These are phyloP conservation scores for Moringa oleifera DNA, from an alignment of 345 rosid genomes.

Conservation along the genomic window DNA sequence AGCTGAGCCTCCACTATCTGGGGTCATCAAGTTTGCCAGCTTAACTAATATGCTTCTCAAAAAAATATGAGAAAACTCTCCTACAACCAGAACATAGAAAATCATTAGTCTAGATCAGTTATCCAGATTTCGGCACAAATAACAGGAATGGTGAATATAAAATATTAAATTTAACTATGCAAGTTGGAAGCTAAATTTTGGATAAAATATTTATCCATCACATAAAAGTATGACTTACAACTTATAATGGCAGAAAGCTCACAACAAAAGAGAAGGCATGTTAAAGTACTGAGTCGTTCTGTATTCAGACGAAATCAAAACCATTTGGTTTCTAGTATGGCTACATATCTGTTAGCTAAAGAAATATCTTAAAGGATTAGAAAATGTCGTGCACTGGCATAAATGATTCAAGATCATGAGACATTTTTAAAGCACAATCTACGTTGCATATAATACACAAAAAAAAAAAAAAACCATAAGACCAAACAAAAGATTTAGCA, in stretches of 20 bases:
- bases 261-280: too few species aligned
- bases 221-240: too few species aligned
- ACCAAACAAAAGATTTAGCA: neutral
- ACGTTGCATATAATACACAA: neutral
- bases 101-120: too few species aligned
- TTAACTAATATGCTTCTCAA: conserved; percentile 52
- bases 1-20: conserved; percentile 28
- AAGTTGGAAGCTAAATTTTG: neutral
- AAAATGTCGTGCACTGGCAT: neutral
- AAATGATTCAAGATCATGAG: too few species aligned
- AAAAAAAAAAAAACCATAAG: neutral
- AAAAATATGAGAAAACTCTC: conserved; percentile 46
- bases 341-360: neutral
- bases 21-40: conserved; percentile 59
- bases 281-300: too few species aligned
- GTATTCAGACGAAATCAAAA: too few species aligned
- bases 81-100: conserved; percentile 33
- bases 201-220: too few species aligned
- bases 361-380: neutral
- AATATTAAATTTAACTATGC: neutral
- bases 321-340: too few species aligned
- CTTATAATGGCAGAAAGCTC: too few species aligned
- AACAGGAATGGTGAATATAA: too few species aligned
- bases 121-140: too few species aligned
- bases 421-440: neutral